phyloP scores from a whole-genome alignment of 2,329 filamentous ascomycete genomes.

The Fusarium stilboides region DNA sequence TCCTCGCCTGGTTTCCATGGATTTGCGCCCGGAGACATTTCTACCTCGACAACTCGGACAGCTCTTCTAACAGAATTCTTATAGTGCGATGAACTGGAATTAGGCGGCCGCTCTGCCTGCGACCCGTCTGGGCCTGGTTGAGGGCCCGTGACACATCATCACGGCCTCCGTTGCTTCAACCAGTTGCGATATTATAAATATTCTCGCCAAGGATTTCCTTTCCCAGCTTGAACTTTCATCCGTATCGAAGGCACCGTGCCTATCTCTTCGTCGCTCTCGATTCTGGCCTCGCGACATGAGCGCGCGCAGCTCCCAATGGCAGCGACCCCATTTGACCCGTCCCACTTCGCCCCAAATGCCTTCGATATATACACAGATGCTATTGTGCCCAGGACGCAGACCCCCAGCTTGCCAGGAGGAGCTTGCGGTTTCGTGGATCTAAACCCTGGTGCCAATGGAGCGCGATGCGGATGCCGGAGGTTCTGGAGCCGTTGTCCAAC shows the following conservation, averaged over 20 bases:
- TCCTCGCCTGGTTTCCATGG: constrained; percentile 25
- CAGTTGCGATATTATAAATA: constrained; percentile 23
- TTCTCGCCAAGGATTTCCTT: background rate
- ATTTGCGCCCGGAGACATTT: constrained; percentile 23
- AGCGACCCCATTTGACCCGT: constrained; percentile 64
- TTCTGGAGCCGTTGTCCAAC: constrained; percentile 68
- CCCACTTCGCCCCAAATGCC: constrained; percentile 61
- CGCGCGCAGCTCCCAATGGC: constrained; percentile 63
- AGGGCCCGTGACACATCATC: constrained; percentile 48
- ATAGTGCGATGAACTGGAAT: constrained; percentile 56
- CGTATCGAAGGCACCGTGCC: constrained; percentile 20
- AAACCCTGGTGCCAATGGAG: constrained; percentile 65
- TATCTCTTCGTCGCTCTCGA: constrained; percentile 18
- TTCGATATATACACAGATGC: constrained; percentile 72
- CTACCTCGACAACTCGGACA: constrained; percentile 22
- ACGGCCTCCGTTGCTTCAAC: constrained; percentile 34
- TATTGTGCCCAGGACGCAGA: constrained; percentile 47
- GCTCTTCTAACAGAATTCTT: constrained; percentile 28
- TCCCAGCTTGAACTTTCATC: background rate
- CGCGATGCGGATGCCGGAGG: constrained; percentile 72
- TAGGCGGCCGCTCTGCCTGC: constrained; percentile 51
- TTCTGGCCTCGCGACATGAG: constrained; percentile 49
- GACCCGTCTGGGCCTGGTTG: constrained; percentile 56
- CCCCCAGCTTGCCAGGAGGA: constrained; percentile 63
- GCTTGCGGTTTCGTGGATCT: constrained; percentile 72